These are phyloP conservation scores for Biscogniauxia marginata DNA, from an alignment of 2,329 filamentous ascomycete genomes.

Conservation along the genomic window DNA sequence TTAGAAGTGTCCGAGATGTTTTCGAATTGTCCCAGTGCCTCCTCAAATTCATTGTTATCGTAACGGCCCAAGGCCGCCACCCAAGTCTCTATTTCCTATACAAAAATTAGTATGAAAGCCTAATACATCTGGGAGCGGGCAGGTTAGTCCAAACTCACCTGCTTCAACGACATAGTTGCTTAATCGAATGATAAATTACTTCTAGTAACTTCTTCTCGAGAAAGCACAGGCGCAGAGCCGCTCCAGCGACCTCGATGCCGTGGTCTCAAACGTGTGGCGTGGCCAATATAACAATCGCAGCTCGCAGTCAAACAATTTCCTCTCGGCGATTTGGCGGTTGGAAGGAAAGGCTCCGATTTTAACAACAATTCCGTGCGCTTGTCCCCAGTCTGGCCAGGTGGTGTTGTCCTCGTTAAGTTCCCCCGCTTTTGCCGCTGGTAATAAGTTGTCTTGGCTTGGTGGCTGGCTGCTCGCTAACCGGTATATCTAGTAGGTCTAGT, in stretches of 20 bases:
- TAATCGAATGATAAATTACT: slow-evolving; percentile 16
- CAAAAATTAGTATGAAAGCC: slow-evolving; percentile 8
- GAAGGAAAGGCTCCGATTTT: background rate
- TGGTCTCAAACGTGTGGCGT: slow-evolving; percentile 6
- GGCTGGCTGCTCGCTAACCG: slow-evolving; percentile 4
- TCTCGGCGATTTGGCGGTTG: slow-evolving; percentile 1
- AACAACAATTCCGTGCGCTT: background rate
- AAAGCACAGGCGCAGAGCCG: slow-evolving; percentile 25
- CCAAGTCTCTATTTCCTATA: slow-evolving; percentile 97
- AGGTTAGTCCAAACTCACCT: slow-evolving; percentile 22
- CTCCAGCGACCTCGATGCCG: slow-evolving; percentile 17
- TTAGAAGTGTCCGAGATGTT: slow-evolving; percentile 93
- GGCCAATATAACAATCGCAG: slow-evolving; percentile 11
- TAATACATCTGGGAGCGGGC: background rate
- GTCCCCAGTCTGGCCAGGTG: background rate
- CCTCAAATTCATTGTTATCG: slow-evolving; percentile 97
- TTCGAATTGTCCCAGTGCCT: slow-evolving; percentile 79
- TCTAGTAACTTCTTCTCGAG: slow-evolving; percentile 25
- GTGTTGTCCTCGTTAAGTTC: background rate
- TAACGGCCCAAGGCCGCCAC: slow-evolving; percentile 87
- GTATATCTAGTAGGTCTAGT: too few relatives aligned
- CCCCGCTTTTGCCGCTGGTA: slow-evolving; percentile 1
- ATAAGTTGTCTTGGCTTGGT: slow-evolving; percentile 1
- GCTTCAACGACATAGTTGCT: slow-evolving; percentile 35
- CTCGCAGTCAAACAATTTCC: slow-evolving; percentile 2